A percentile compares a stretch with the other conserved stretches of the same genome.
Conservation (phyloP, 768 basidiomycete genomes). For the Serendipita sp. region DNA sequence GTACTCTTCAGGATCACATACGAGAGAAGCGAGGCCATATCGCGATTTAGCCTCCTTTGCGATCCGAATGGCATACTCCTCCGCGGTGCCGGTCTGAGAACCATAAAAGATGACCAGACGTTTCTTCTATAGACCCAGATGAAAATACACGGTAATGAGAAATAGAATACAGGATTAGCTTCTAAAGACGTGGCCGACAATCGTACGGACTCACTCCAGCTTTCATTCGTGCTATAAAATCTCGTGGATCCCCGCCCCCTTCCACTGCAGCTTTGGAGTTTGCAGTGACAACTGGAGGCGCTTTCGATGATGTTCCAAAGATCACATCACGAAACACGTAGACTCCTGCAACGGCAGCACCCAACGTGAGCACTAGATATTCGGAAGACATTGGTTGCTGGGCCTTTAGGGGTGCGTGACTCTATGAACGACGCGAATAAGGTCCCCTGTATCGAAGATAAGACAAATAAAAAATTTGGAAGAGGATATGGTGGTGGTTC, state of each 20-base stretch:
- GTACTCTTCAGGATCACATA: slow-evolving; percentile 97
- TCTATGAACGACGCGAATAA: not conserved
- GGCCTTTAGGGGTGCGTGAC: not conserved
- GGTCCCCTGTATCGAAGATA: not conserved
- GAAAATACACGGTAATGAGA: slow-evolving; percentile 8
- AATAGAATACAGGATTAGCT: slow-evolving; percentile 5
- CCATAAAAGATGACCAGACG: slow-evolving; percentile 95
- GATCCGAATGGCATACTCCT: slow-evolving; percentile 93
- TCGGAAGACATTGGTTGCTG: slow-evolving; percentile 31
- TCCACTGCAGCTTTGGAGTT: slow-evolving; percentile 31
- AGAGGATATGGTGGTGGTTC: not conserved
- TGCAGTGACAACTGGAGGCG: slow-evolving; percentile 25
- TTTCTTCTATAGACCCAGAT: slow-evolving; percentile 53
- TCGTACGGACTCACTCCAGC: slow-evolving; percentile 48
- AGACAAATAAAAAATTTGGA: not conserved
- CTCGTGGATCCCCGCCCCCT: slow-evolving; percentile 75
- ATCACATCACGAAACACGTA: slow-evolving; percentile 77
- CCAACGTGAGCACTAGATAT: slow-evolving; percentile 51
- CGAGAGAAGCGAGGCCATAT: slow-evolving; percentile 86
- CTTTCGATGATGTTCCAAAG: slow-evolving; percentile 48
- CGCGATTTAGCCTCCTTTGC: slow-evolving; percentile 97
- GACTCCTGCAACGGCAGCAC: slow-evolving; percentile 55
- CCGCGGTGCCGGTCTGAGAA: slow-evolving; percentile 95
- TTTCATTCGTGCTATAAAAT: slow-evolving; percentile 91
- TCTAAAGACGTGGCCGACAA: not conserved